Evolutionary conservation across 2,329 filamentous ascomycete species (phyloP), one percentile per base, ranked within the genome.

Genomic region (Botrytis aclada): DNA sequence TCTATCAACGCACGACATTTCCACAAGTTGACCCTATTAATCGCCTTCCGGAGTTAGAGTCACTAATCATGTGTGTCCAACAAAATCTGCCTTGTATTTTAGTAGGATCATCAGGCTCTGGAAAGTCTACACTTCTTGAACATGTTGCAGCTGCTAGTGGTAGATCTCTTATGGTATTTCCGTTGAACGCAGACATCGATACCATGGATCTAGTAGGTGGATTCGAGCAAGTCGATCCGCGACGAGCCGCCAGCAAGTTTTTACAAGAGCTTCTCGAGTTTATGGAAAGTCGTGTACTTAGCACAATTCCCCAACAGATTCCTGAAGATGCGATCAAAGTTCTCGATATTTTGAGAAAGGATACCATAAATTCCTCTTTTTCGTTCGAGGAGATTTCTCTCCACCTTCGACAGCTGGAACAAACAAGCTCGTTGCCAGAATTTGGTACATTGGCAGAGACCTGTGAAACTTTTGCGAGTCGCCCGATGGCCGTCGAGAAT

Each of bases 161-260:
- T 37, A 92, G 92, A 72, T 86, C 89, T 1, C 84, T 98, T 5
- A 88, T 95, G 45, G 92, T 94, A 25, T 93, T 98, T 78, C 90
- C 95, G 0, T 89, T 99, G 83, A 99, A 97, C 80, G 92, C 95
- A 10, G 97, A 99, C 78, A 93, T 97, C 62, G 96, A 99, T 81
- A 95, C 95, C 0, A 97, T 97, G 90, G 96, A 99, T 82, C 88
- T 99, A 72, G 93, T 99, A 72, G 96, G 96, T 79, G 96, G 96
- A 0, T 99, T 97, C 80, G 96, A 99, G 81, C 96, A 99, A 82
- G 90, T 93, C 29, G 96, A 99, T 80, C 90, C 93, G 34, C 86
- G 92, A 69, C 88, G 95, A 72, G 89, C 92, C 74, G 85, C 93
- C 7, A 90, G 92, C 71, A 84, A 85, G n/a, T 85, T 89, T 76